Evolutionary conservation across 2,329 filamentous ascomycete species (phyloP), one percentile per base, ranked within the genome.

Genomic region (Calonectria naviculata): DNA sequence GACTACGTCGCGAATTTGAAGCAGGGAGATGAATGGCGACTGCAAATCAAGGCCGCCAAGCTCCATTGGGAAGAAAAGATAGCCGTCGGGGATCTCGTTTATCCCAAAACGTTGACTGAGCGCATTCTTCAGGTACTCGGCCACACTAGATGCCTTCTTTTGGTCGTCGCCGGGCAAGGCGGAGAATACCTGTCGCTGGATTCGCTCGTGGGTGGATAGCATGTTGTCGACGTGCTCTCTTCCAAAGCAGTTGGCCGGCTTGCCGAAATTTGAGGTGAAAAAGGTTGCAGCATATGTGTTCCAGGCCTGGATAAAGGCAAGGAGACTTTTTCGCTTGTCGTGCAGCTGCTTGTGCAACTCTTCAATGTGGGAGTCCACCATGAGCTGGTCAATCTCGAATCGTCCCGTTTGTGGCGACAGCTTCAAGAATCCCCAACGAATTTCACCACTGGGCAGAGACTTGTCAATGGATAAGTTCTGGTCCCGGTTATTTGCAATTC

Each of bases 281-380:
- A 90, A 90, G 0, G 84, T 86, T 3, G 81, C 82, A 0, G 84
- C 87, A 71, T 89, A 90, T 0, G 84, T 84, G 72, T 90, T 90
- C 88, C 88, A 89, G 0, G 84, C 81, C 65, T 84, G 82, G 8
- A 89, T 83, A 73, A 84, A 86, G 24, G 83, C 82, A 4, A 88
- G 83, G 3, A 87, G 70, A 71, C 87, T 90, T 70, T 86, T 85
- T 70, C 87, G 88, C 62, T 89, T 88, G 7, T 83, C 82, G 1
- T 78, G 73, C 6, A 93, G 87, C 74, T 93, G 91, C 5, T 84
- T 85, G 36, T 85, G 84, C 4, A 93, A 85, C 76, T 93, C 90
- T 2, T 83, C 78, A 65, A 92, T 89, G 72, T 93, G 91, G 29
- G 84, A 80, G 71, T 91, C 87, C 0, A 93, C 89, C 81, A 90